Evolutionary conservation across 2,329 filamentous ascomycete species (phyloP).

Genomic region (Alternaria dauci): DNA sequence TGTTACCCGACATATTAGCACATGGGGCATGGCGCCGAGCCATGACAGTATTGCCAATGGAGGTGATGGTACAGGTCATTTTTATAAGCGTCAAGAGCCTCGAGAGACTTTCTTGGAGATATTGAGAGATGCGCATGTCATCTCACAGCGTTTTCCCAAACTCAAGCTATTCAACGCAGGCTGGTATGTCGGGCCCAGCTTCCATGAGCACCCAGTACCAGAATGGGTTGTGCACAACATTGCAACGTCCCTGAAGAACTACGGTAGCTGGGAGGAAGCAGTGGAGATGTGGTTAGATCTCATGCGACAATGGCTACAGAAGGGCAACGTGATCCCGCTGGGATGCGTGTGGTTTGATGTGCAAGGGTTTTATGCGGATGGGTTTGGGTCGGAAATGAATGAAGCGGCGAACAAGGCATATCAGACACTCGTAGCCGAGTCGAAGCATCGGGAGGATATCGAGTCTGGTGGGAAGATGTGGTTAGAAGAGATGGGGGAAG

Average conservation of each 20-base stretch:
- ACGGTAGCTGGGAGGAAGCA: background rate
- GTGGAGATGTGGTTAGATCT: constrained; percentile 16
- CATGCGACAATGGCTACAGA: constrained; percentile 15
- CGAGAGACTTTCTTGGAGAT: constrained; percentile 15
- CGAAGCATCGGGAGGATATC: constrained; percentile 10
- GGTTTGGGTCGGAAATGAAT: constrained; percentile 3
- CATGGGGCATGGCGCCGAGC: constrained; percentile 1
- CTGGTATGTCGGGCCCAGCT: constrained; percentile 12
- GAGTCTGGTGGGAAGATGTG: constrained; percentile 9
- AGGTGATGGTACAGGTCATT: constrained; percentile 1
- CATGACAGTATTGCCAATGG: background rate
- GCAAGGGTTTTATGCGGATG: background rate
- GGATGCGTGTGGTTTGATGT: constrained; percentile 13
- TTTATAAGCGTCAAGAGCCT: constrained; percentile 5
- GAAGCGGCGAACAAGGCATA: constrained; percentile 5
- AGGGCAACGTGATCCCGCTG: constrained; percentile 14
- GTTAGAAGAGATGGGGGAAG: constrained; percentile 22
- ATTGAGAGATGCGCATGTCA: constrained; percentile 18
- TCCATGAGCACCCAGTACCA: background rate
- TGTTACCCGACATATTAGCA: background rate
- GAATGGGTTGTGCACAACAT: background rate
- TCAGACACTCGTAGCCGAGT: constrained; percentile 8
- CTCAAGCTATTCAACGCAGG: constrained; percentile 15
- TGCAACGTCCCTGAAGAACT: background rate
- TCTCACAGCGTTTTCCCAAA: constrained; percentile 24